Evolutionary conservation across 495 filamentous ascomycete species (phyloP), one percentile per base, ranked within the genome.

Genomic region (Neurospora discreta): DNA sequence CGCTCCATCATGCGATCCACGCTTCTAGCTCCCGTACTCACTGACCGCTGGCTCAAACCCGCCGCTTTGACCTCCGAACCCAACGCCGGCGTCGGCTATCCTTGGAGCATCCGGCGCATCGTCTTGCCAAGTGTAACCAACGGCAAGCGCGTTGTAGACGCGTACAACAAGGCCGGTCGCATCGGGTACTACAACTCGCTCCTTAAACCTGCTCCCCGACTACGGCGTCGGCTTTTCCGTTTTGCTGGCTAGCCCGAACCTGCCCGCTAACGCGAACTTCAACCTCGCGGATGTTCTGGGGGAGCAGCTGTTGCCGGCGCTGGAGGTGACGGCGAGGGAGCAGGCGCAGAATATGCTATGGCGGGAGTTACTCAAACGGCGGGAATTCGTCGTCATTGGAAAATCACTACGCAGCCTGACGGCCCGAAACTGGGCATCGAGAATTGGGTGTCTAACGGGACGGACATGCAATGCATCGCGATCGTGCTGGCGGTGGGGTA

Each of bases 11-110:
- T 90, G 30, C 80, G 78, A 18, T 84, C 82, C 20, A 80, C 81
- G 0, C 78, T 90, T 0, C 76, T 90, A 1, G 68, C 81, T 0
- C 77, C 82, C 0, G 75, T 78, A 3, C 71, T 81, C 16, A 90
- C 88, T 0, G 82, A 85, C 71, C 76, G 82, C 46, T 90, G 87
- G 89, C 79, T 91, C 67, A 88, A 89, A 72, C 89, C 88, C 0
- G 60, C 73, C 8, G 73, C 82, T 0, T 80, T 85, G 30, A 88
- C 87, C 3, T 81, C 87, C 4, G 82, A 83, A 41, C 75, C 85
- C 0, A 74, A 75, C 20, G 78, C 82, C 38, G 80, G 82, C 13
- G 78, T 90, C 6, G 84, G 87, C 23, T 83, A 84, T 2, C 89
- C 89, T 0, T 90, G 88, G 87, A 89, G 89, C 40, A 85, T 90